These are phyloP conservation scores for Diplodia seriata DNA, from an alignment of 2,329 filamentous ascomycete species.

Conservation along the genomic window DNA sequence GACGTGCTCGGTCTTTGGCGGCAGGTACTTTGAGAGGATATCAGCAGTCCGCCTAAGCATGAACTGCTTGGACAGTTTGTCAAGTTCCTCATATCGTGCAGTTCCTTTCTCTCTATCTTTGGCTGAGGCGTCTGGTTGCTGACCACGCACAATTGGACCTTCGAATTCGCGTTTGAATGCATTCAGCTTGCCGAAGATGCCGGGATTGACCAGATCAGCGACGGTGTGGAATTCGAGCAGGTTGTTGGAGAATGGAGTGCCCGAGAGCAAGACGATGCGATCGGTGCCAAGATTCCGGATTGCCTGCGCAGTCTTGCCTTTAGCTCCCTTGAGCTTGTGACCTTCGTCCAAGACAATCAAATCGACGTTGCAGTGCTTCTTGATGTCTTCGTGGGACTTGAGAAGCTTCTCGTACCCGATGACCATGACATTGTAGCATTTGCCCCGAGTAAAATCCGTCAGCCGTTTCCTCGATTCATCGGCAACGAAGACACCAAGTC, in stretches of 20 bases:
- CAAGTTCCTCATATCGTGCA: conserved; percentile 66
- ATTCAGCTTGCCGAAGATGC: conserved; percentile 66
- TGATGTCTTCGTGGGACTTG: conserved; percentile 69
- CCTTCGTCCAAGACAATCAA: conserved; percentile 75
- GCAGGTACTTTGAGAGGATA: conserved; percentile 69
- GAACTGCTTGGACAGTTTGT: conserved; percentile 66
- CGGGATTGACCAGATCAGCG: conserved; percentile 73
- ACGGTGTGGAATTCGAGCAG: conserved; percentile 71
- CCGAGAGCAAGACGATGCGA: conserved; percentile 68
- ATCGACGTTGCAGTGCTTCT: conserved; percentile 68
- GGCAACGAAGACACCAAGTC: conserved; percentile 71
- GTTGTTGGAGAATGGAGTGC: conserved; percentile 73
- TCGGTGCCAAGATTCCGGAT: conserved; percentile 69
- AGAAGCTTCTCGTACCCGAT: conserved; percentile 75
- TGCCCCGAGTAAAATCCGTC: conserved; percentile 72
- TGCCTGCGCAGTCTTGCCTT: conserved; percentile 71
- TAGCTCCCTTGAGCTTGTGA: conserved; percentile 70
- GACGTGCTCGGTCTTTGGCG: conserved; percentile 71
- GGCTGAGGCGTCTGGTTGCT: conserved; percentile 67
- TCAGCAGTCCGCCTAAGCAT: conserved; percentile 71
- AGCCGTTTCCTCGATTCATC: conserved; percentile 65
- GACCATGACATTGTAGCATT: conserved; percentile 73
- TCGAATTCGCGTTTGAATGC: conserved; percentile 71
- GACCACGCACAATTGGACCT: conserved; percentile 66
- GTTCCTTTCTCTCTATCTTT: conserved; percentile 70